phyloP scores from a whole-genome alignment of 371 early-diverging fungal genomes.

The Dentiscutata heterogama region DNA sequence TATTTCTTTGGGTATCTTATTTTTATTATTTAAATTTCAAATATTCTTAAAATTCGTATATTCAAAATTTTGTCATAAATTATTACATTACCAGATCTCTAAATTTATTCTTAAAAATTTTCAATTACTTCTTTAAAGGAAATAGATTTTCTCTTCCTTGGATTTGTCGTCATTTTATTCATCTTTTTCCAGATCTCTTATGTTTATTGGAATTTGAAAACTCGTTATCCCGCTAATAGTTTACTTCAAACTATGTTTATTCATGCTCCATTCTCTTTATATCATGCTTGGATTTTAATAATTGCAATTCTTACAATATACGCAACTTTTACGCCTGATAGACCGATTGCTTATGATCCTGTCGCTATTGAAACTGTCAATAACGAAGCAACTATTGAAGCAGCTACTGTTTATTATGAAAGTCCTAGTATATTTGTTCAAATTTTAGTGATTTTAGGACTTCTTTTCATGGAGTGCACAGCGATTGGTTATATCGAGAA shows the following conservation, averaged over 20 bases:
- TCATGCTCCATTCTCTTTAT: slow-evolving; percentile 80
- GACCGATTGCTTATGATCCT: slow-evolving; percentile 42
- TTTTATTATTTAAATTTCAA: not conserved
- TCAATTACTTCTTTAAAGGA: slow-evolving; percentile 50
- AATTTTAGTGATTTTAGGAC: slow-evolving; percentile 63
- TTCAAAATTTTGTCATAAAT: not conserved
- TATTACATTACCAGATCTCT: not conserved
- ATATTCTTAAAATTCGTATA: not conserved
- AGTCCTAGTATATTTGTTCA: slow-evolving; percentile 62
- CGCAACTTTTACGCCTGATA: slow-evolving; percentile 64
- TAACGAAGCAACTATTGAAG: too few species aligned
- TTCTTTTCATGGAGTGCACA: slow-evolving; percentile 67
- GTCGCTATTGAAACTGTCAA: too few species aligned
- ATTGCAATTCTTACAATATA: slow-evolving; percentile 69
- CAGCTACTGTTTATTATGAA: slow-evolving; percentile 48
- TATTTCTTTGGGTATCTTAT: slow-evolving; percentile 65
- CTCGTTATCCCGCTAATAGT: slow-evolving; percentile 45
- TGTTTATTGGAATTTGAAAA: slow-evolving; percentile 22
- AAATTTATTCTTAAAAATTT: not conserved
- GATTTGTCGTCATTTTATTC: slow-evolving; percentile 6
- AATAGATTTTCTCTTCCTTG: slow-evolving; percentile 46
- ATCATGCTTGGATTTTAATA: slow-evolving; percentile 78
- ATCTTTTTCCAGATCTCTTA: not conserved
- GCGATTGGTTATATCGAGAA: slow-evolving; percentile 76
- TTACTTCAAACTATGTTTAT: slow-evolving; percentile 64